Percentiles rank a stretch among this genome's conserved stretches.
These are phyloP conservation scores for Westerdykella aurantiaca DNA, from an alignment of 2,329 filamentous ascomycete genomes.

Conservation along the genomic window DNA sequence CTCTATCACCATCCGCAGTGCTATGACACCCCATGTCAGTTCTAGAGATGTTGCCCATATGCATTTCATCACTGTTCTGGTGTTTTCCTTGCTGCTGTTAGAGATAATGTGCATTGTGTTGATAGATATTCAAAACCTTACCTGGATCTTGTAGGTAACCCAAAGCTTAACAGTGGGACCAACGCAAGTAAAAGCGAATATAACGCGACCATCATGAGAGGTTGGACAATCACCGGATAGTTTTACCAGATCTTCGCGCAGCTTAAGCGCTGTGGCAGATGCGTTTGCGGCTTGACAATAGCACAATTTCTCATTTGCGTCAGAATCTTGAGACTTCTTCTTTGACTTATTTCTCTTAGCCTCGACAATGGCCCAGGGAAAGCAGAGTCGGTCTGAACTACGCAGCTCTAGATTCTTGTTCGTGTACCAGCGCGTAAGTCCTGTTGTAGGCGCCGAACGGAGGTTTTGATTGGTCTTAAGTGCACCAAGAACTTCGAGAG, in stretches of 20 bases:
- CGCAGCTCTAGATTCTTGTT: background rate
- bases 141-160: constrained; percentile 6
- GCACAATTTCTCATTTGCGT: constrained; percentile 4
- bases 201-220: constrained; percentile 3
- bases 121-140: constrained; percentile 3
- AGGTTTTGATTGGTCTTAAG: constrained; percentile 1
- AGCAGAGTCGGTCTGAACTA: constrained; percentile 9
- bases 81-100: constrained; percentile 1
- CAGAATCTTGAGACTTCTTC: background rate
- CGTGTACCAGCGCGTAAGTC: background rate
- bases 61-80: constrained; percentile 8
- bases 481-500: constrained; percentile 5
- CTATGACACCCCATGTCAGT: constrained; percentile 11
- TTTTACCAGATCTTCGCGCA: constrained; percentile 6
- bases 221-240: background rate
- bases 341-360: constrained; percentile 2
- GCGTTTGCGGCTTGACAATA: constrained; percentile 16
- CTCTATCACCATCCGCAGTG: constrained; percentile 7
- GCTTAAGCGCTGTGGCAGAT: constrained; percentile 7
- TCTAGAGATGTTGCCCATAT: constrained; percentile 14
- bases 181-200: constrained; percentile 12
- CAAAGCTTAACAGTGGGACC: constrained; percentile 12
- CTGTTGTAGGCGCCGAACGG: constrained; percentile 6
- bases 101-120: background rate
- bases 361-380: constrained; percentile 14